Conservation (phyloP, 2,329 filamentous ascomycete genomes). For the Drechslera avenae region DNA sequence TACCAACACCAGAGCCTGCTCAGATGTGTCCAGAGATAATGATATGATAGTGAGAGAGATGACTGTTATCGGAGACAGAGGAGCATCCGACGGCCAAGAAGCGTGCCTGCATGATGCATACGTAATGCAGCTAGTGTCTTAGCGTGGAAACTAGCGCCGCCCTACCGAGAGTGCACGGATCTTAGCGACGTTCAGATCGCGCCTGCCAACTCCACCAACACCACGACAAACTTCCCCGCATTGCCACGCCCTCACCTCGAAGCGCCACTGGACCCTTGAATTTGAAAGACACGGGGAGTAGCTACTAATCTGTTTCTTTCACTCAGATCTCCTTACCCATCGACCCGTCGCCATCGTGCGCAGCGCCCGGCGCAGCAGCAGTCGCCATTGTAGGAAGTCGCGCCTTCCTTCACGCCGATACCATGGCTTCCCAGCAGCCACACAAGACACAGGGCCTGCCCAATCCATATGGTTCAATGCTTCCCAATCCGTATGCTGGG, state of each 20-base stretch:
- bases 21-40: slow-evolving; percentile 14
- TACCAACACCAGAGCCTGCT: slow-evolving; percentile 26
- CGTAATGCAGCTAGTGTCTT: slow-evolving; percentile 14
- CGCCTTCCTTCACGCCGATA: slow-evolving; percentile 12
- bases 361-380: not conserved
- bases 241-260: not conserved
- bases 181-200: slow-evolving; percentile 1
- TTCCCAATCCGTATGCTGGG: slow-evolving; percentile 37
- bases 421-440: slow-evolving; percentile 32
- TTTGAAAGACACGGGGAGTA: not conserved
- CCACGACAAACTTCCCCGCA: not conserved
- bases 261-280: not conserved
- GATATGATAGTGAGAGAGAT: not conserved
- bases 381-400: slow-evolving; percentile 9
- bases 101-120: slow-evolving; percentile 18
- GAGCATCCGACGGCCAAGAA: slow-evolving; percentile 18
- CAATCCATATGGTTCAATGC: slow-evolving; percentile 34
- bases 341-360: not conserved
- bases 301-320: not conserved
- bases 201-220: slow-evolving; percentile 7
- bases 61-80: slow-evolving; percentile 6
- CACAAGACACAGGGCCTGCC: slow-evolving; percentile 34
- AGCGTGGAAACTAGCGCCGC: slow-evolving; percentile 14
- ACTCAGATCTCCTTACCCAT: not conserved
- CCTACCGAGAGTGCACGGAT: too few species aligned